Conservation (phyloP, 2,329 filamentous ascomycete genomes). For the Aureobasidium sp. region DNA sequence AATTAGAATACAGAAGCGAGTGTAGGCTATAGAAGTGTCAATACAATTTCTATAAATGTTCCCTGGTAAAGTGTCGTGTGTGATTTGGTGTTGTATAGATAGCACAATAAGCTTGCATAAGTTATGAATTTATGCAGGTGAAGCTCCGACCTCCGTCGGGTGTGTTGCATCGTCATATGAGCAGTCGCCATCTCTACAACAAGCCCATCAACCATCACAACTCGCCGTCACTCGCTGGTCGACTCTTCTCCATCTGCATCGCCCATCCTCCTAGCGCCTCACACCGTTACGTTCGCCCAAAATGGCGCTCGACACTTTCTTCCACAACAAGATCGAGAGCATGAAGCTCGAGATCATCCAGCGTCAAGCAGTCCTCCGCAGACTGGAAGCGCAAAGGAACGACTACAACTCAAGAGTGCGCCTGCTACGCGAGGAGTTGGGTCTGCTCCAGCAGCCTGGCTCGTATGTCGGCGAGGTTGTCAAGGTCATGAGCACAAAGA, state of each 20-base stretch:
- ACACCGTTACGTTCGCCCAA: slow-evolving; percentile 33
- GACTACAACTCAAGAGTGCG: slow-evolving; percentile 99
- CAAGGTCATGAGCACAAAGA: slow-evolving; percentile 99
- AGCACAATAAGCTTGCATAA: too few relatives aligned
- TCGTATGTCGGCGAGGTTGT: slow-evolving; percentile 99
- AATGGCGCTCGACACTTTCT: slow-evolving; percentile 99
- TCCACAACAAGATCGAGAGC: slow-evolving; percentile 99
- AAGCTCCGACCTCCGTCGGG: neutral
- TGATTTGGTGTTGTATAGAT: neutral
- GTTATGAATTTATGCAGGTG: too few relatives aligned
- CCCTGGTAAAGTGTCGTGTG: neutral
- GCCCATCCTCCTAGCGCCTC: neutral
- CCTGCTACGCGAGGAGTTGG: slow-evolving; percentile 88
- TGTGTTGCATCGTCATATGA: slow-evolving; percentile 3
- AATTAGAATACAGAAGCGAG: slow-evolving; percentile 23
- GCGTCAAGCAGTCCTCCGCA: slow-evolving; percentile 87
- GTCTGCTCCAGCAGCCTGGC: slow-evolving; percentile 89
- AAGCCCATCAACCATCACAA: slow-evolving; percentile 5
- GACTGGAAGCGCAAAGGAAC: slow-evolving; percentile 95
- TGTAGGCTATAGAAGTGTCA: neutral
- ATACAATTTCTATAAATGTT: too few relatives aligned
- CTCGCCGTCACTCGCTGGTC: slow-evolving; percentile 4
- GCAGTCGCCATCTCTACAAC: slow-evolving; percentile 6
- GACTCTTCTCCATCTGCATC: neutral
- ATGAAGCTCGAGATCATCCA: slow-evolving; percentile 99